phyloP scores from a whole-genome alignment of 352 stramenopile genomes.

The Globisporangium irregulare region DNA sequence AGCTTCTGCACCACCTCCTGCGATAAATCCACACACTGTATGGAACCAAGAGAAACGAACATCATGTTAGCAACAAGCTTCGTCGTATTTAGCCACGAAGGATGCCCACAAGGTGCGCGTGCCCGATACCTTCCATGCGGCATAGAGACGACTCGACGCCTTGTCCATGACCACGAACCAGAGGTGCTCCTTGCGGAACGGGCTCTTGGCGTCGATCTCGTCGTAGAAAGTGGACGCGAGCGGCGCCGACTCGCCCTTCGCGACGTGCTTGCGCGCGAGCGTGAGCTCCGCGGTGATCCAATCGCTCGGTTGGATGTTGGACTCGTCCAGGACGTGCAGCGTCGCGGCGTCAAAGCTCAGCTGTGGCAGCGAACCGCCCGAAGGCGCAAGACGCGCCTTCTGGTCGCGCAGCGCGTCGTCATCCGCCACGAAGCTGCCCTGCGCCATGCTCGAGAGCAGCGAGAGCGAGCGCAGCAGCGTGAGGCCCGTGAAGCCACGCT shows the following conservation, averaged over 20 bases:
- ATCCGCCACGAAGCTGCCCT: conserved; percentile 69
- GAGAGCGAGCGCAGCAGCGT: conserved; percentile 55
- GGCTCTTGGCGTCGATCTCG: conserved; percentile 55
- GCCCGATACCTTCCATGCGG: conserved; percentile 55
- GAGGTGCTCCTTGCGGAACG: conserved; percentile 72
- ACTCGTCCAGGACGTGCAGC: conserved; percentile 61
- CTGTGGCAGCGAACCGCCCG: conserved; percentile 31
- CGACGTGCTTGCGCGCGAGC: conserved; percentile 50
- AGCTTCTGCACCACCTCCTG: conserved; percentile 44
- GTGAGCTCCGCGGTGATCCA: conserved; percentile 71
- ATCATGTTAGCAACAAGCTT: background rate
- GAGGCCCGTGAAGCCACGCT: conserved; percentile 55
- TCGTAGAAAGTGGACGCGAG: conserved; percentile 70
- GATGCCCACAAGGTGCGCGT: background rate
- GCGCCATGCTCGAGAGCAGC: conserved; percentile 65
- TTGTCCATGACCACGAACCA: conserved; percentile 75
- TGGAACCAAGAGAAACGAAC: no score
- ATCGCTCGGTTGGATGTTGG: conserved; percentile 67
- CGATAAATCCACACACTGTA: conserved; percentile 50
- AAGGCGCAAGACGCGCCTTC: conserved; percentile 31
- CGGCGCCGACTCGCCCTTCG: conserved; percentile 33
- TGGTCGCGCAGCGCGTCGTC: conserved; percentile 58
- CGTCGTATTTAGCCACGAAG: background rate
- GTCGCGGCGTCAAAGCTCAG: conserved; percentile 32
- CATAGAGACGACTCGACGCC: conserved; percentile 47